These are phyloP conservation scores for Tetrapisispora phaffii DNA, from an alignment of 805 yeast genomes.

Conservation along the genomic window DNA sequence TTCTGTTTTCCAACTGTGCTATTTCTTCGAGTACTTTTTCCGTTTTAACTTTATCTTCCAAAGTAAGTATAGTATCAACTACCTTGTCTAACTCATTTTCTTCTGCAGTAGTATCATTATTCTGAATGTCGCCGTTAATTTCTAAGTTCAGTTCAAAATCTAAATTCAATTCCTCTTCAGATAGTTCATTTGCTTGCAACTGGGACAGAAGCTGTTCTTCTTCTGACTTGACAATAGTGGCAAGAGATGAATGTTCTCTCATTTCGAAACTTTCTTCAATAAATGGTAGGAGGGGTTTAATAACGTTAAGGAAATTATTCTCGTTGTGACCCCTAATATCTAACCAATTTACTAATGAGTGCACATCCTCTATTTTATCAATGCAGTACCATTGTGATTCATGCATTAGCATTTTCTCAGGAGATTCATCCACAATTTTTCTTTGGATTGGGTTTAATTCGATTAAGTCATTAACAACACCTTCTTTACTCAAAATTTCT, in stretches of 20 bases:
- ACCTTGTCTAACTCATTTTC: slow-evolving; percentile 25
- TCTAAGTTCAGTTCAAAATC: slow-evolving; percentile 3
- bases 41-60: slow-evolving; percentile 29
- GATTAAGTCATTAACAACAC: slow-evolving; percentile 10
- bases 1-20: slow-evolving; percentile 23
- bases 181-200: slow-evolving; percentile 31
- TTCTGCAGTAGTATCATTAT: slow-evolving; percentile 6
- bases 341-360: slow-evolving; percentile 51
- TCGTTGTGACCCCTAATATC: slow-evolving; percentile 72
- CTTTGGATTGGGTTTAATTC: slow-evolving; percentile 36
- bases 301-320: slow-evolving; percentile 51
- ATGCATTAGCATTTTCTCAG: slow-evolving; percentile 43
- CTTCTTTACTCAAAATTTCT: slow-evolving; percentile 16
- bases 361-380: slow-evolving; percentile 52
- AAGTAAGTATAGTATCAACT: slow-evolving; percentile 30
- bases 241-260: slow-evolving; percentile 44
- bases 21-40: slow-evolving; percentile 17
- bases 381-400: slow-evolving; percentile 57
- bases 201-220: slow-evolving; percentile 34
- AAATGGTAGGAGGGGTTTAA: slow-evolving; percentile 23
- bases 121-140: slow-evolving; percentile 6
- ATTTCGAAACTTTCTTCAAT: slow-evolving; percentile 40
- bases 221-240: slow-evolving; percentile 35
- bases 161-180: slow-evolving; percentile 26
- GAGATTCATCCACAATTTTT: slow-evolving; percentile 58